Evolutionary conservation across 202 grass and related monocot genomes (phyloP).

Genomic region (Cymbopogon flexuosus): DNA sequence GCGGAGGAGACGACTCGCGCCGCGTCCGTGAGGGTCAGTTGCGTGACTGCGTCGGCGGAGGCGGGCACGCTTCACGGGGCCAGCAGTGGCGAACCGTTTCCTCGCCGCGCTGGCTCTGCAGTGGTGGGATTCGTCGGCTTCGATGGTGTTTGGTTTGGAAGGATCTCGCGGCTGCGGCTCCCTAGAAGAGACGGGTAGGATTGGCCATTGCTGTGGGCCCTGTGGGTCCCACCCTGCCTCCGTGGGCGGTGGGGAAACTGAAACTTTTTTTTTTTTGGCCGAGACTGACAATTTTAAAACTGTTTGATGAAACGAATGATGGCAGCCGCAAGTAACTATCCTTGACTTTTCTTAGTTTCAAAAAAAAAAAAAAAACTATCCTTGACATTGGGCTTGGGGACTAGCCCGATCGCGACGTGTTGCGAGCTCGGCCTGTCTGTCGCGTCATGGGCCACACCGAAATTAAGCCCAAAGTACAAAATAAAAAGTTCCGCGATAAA

Average conservation of each 20-base stretch:
- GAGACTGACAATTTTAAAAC: too few relatives aligned
- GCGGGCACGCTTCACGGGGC: not conserved
- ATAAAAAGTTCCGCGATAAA: too few relatives aligned
- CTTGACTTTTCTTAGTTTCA: too few relatives aligned
- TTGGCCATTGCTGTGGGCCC: not conserved
- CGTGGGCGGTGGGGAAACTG: not conserved
- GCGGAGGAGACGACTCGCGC: not conserved
- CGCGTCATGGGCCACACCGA: too few relatives aligned
- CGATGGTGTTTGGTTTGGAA: not conserved
- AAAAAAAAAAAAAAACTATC: too few relatives aligned
- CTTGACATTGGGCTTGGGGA: too few relatives aligned
- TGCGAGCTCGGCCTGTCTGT: too few relatives aligned
- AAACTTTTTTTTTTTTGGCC: not conserved
- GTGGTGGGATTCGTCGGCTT: not conserved
- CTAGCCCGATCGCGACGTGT: too few relatives aligned
- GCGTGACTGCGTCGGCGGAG: not conserved
- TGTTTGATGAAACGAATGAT: too few relatives aligned
- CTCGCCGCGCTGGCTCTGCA: not conserved
- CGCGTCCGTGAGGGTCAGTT: not conserved
- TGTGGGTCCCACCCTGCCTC: not conserved
- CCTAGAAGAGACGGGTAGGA: not conserved
- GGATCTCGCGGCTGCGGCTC: not conserved
- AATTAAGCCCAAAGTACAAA: too few relatives aligned
- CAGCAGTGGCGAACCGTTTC: not conserved
- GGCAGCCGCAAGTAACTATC: too few relatives aligned